A percentile compares a stretch with the other conserved stretches of the same genome.
Conservation (phyloP, 1,139 yeast species). For the Zygosaccharomyces sapae region DNA sequence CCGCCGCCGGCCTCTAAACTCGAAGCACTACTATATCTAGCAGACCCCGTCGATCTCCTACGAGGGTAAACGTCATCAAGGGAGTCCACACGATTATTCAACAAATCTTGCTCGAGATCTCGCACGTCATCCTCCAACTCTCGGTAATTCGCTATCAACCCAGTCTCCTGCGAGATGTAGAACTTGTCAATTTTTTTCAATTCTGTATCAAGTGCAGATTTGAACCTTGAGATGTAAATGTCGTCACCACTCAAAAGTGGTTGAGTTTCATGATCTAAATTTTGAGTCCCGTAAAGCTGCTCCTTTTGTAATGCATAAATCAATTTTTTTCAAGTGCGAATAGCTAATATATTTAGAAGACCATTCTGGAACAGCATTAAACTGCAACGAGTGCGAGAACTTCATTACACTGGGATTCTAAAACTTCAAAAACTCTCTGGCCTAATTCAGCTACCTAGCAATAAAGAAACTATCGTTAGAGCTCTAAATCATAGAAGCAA, state of each 20-base stretch:
- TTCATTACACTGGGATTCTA: constrained; percentile 43
- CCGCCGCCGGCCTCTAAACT: constrained; percentile 13
- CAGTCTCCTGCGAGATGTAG: constrained; percentile 51
- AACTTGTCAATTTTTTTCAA: constrained; percentile 57
- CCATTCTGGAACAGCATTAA: constrained; percentile 80
- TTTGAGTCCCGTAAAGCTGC: constrained; percentile 36
- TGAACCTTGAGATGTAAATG: constrained; percentile 36
- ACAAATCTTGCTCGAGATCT: constrained; percentile 32
- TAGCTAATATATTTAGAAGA: constrained; percentile 70
- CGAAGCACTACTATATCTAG: constrained; percentile 17
- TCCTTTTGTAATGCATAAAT: constrained; percentile 64
- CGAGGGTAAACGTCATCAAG: constrained; percentile 14
- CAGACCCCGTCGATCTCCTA: constrained; percentile 13
- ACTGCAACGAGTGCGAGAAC: constrained; percentile 70
- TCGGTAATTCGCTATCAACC: constrained; percentile 47
- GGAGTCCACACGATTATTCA: constrained; percentile 13
- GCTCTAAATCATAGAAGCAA: too few relatives aligned
- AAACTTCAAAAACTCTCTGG: too few relatives aligned
- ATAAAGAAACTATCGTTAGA: too few relatives aligned
- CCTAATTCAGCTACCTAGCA: too few relatives aligned
- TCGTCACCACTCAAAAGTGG: constrained; percentile 13
- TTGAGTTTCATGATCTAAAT: constrained; percentile 16
- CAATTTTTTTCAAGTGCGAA: constrained; percentile 59
- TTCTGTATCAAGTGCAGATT: constrained; percentile 55
- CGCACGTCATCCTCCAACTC: constrained; percentile 45